Conservation (phyloP, 2,329 filamentous ascomycete genomes). For the Phoma sp. region DNA sequence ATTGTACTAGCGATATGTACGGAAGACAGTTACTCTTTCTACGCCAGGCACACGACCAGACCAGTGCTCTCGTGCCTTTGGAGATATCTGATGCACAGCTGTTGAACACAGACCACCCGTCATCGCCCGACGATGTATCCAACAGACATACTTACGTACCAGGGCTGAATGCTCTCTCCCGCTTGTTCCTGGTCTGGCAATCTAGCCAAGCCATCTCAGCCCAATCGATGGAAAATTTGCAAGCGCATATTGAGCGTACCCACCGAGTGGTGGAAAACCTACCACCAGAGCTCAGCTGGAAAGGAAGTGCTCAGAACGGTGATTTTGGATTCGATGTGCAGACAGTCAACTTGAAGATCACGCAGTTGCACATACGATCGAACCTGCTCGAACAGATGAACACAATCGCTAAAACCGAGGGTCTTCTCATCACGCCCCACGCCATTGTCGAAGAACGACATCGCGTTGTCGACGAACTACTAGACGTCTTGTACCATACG, state of each 20-base stretch:
- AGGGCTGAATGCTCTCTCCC: slow-evolving; percentile 26
- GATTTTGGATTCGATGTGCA: slow-evolving; percentile 30
- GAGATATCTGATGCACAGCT: slow-evolving; percentile 21
- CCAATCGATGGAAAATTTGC: slow-evolving; percentile 24
- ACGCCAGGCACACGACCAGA: slow-evolving; percentile 23
- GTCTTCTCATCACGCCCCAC: slow-evolving; percentile 19
- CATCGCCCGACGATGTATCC: neutral
- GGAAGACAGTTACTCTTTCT: slow-evolving; percentile 22
- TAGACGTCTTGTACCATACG: slow-evolving; percentile 25
- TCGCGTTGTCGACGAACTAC: slow-evolving; percentile 25
- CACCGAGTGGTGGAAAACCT: slow-evolving; percentile 17
- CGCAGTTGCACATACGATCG: slow-evolving; percentile 30
- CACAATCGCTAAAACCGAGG: slow-evolving; percentile 17
- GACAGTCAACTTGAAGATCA: slow-evolving; percentile 30
- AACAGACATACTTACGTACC: slow-evolving; percentile 19
- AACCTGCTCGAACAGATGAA: slow-evolving; percentile 33
- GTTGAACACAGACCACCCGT: slow-evolving; percentile 3
- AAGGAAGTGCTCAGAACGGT: slow-evolving; percentile 1
- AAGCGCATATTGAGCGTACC: slow-evolving; percentile 22
- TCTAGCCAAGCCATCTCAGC: slow-evolving; percentile 23
- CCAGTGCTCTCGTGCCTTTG: slow-evolving; percentile 19
- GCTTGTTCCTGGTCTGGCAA: slow-evolving; percentile 29
- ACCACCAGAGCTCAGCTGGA: slow-evolving; percentile 24
- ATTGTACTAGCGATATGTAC: slow-evolving; percentile 29
- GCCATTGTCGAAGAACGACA: slow-evolving; percentile 27